Base-by-base conservation (phyloP, 2,329 filamentous ascomycete species). In the Cladosporium cucumerinum region DNA sequence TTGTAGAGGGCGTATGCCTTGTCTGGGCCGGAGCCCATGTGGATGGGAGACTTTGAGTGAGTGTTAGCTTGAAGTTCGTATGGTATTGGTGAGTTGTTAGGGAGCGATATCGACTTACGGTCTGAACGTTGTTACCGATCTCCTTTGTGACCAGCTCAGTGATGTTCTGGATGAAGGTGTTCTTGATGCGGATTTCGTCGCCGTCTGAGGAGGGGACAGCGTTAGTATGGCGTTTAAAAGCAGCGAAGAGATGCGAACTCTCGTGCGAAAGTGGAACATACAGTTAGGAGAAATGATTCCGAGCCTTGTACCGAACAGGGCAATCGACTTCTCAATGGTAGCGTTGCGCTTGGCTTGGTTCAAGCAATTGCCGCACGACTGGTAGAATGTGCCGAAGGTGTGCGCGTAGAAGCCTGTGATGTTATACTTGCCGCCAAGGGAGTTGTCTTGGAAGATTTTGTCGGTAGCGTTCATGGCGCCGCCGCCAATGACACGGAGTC, bases 401-500 rank as follows among this genome's bases (percentile, higher is more conserved):
- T 39, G 25, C n/a, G 30, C 62, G 18, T 12, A 48, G 43, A 64
- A 59, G 62, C 62, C 54, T 21, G 49, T 57, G 26, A 64, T 64
- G 26, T 48, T 58, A n/a, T 59, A 55, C 14, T 21, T 25, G 10
- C 26, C 23, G n/a, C 39, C 54, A 51, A 46, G 39, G 2, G 71
- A 70, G 36, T 70, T 66, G 28, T 76, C 57, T 11, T 64, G 62
- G 28, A 64, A 54, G 25, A 63, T 39, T 18, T 63, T 63, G 61
- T 63, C 61, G n/a, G 30, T 52, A 26, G 61, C 61, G 54, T 34
- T 46, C 25, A 52, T 52, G 14, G 61, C 78, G 55, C 78, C 78
- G 36, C 78, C 78, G n/a, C 61, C 66, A 36, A 71, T 71, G 51
- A 69, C 71, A 30, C 67, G 68, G 34, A 66, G 67, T 46, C 39